These are phyloP conservation scores for Periconia sp. DNA, from an alignment of 2,329 filamentous ascomycete species.

Conservation along the genomic window DNA sequence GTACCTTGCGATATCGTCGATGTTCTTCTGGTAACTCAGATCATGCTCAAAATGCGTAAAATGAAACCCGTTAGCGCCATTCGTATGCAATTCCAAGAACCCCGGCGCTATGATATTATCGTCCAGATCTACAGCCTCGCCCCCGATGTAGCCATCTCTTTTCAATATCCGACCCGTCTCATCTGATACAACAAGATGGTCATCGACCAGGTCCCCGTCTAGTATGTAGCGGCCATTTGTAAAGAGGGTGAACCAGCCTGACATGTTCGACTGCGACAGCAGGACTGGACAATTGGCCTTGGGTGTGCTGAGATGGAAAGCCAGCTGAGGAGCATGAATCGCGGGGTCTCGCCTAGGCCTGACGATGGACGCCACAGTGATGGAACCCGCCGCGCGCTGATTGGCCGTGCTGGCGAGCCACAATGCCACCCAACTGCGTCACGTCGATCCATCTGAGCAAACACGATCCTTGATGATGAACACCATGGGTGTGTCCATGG, in stretches of 20 bases:
- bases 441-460: constrained; percentile 2
- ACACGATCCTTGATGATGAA: too few species aligned
- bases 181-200: constrained; percentile 53
- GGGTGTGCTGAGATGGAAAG: neutral
- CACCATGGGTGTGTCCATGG: too few species aligned
- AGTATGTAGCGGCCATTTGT: constrained; percentile 54
- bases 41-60: constrained; percentile 58
- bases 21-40: constrained; percentile 49
- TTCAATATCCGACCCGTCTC: constrained; percentile 52
- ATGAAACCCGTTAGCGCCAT: constrained; percentile 60
- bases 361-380: neutral
- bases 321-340: constrained; percentile 1
- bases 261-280: constrained; percentile 30
- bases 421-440: too few species aligned
- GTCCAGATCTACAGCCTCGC: constrained; percentile 55
- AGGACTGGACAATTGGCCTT: neutral
- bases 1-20: constrained; percentile 55
- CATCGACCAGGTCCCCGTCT: constrained; percentile 50
- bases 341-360: constrained; percentile 2
- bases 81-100: constrained; percentile 63
- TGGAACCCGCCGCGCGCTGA: too few species aligned
- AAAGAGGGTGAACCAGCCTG: constrained; percentile 54
- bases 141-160: constrained; percentile 51
- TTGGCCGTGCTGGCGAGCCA: too few species aligned
- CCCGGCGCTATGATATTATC: constrained; percentile 60